A percentile compares a stretch with the other conserved stretches of the same genome.
phyloP scores from a whole-genome alignment of 2,329 filamentous ascomycete species.

The Rasamsonia emersonii region DNA sequence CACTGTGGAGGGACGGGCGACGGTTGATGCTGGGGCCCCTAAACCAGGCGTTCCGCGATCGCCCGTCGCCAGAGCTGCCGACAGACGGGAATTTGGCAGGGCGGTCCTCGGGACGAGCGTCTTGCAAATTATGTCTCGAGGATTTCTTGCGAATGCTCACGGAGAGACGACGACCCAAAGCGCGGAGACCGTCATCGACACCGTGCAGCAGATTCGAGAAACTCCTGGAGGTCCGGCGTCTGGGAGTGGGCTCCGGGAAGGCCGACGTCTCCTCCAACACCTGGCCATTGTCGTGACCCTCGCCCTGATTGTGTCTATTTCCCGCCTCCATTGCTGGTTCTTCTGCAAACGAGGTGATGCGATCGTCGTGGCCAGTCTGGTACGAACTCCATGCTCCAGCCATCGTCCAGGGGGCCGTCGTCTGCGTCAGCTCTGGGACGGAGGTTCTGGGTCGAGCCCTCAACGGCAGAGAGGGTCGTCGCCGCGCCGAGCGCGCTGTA shows the following conservation, averaged over 20 bases:
- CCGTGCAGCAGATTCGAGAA: constrained; percentile 35
- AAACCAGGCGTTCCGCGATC: constrained; percentile 18
- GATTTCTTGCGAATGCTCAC: constrained; percentile 31
- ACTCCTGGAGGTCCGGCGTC: constrained; percentile 30
- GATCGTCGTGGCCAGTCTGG: too few relatives aligned
- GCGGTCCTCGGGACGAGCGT: constrained; percentile 11
- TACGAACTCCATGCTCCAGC: too few relatives aligned
- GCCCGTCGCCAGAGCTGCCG: constrained; percentile 17
- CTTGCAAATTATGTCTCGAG: constrained; percentile 19
- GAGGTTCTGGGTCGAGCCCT: constrained; percentile 30
- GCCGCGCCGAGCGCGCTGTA: constrained; percentile 19
- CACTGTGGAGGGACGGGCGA: constrained; percentile 27
- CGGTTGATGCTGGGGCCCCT: constrained; percentile 24
- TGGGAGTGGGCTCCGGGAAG: constrained; percentile 22
- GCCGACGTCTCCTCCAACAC: constrained; percentile 25
- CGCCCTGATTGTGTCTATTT: constrained; percentile 15
- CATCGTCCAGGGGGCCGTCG: too few relatives aligned
- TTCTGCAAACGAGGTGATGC: too few relatives aligned
- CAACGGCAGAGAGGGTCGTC: constrained; percentile 31
- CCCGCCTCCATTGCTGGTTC: too few relatives aligned
- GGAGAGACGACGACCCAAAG: constrained; percentile 33
- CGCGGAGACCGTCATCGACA: constrained; percentile 32
- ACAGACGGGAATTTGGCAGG: constrained; percentile 13
- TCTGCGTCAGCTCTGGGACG: constrained; percentile 10
- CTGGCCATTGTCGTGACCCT: constrained; percentile 16